These are phyloP conservation scores for Neonectria sp. DNA, from an alignment of 2,329 filamentous ascomycete species.

Conservation along the genomic window DNA sequence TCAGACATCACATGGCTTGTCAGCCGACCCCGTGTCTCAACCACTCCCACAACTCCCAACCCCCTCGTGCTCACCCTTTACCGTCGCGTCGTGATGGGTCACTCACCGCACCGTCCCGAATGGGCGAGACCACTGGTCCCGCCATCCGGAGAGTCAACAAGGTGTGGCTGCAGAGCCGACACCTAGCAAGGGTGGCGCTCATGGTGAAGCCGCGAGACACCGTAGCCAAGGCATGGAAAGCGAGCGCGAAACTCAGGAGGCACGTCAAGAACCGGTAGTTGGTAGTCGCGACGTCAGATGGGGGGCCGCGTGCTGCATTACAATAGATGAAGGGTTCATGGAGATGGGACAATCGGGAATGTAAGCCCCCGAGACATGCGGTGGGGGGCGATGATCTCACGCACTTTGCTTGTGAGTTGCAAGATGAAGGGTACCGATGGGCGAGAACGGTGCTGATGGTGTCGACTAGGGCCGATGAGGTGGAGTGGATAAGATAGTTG, in stretches of 20 bases:
- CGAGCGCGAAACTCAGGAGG: slow-evolving; percentile 18
- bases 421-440: slow-evolving; percentile 11
- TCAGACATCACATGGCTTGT: slow-evolving; percentile 47
- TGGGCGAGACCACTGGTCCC: slow-evolving; percentile 33
- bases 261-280: slow-evolving; percentile 32
- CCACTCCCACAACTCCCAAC: slow-evolving; percentile 32
- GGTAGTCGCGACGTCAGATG: slow-evolving; percentile 17
- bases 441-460: slow-evolving; percentile 5
- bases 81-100: slow-evolving; percentile 27
- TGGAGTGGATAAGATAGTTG: slow-evolving; percentile 17
- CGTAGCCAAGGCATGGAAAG: slow-evolving; percentile 18
- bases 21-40: slow-evolving; percentile 45
- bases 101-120: slow-evolving; percentile 35
- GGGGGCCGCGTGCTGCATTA: slow-evolving; percentile 26
- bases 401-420: slow-evolving; percentile 2
- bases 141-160: slow-evolving; percentile 14
- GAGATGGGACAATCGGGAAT: slow-evolving; percentile 21
- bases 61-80: slow-evolving; percentile 33
- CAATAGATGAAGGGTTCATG: slow-evolving; percentile 36
- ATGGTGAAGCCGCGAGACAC: slow-evolving; percentile 36
- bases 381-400: slow-evolving; percentile 13
- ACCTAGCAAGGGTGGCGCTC: slow-evolving; percentile 12
- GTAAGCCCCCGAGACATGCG: slow-evolving; percentile 26
- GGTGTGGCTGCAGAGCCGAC: slow-evolving; percentile 37
- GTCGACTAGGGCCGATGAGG: slow-evolving; percentile 19